Evolutionary conservation across 495 filamentous ascomycete species (phyloP), one percentile per base, ranked within the genome.

Genomic region (Talaromyces stipitatus): DNA sequence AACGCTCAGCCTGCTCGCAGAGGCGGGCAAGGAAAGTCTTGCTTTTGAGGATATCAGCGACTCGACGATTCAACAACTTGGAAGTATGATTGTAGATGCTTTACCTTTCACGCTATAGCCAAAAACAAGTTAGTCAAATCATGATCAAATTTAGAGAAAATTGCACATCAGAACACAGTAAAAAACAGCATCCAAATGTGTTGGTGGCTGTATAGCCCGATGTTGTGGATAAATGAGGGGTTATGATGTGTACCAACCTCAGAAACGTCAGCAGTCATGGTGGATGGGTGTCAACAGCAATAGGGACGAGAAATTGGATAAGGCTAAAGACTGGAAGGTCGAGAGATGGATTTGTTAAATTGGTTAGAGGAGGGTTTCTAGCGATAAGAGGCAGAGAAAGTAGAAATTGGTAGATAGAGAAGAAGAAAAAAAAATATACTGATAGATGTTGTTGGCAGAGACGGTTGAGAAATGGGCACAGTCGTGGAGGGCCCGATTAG

Each of bases 1-100:
- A 99, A 73, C 94, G 94, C 85, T 99, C 94, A 70, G 94, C 94
- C 87, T 99, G 94, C 89, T 99, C 94, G 83, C 94, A 97, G 72
- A 99, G 90, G 81, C 94, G 86, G 70, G 94, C 94, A 72, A 99
- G 90, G 83, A 99, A 99, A 66, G 94, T 99, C 87, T 99, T 97
- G 89, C 95, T 98, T 55, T 46, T 28, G 16, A n/a, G 54, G 38
- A 23, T 26, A 22, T 55, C 29, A 55, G 54, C 23, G n/a, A 20
- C 23, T 28, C 23, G 38, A 18, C 14, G 0, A n/a, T 10, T 11
- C n/a, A n/a, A 22, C 6, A 41, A 27, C 2, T 18, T 30, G 22
- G 4, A 30, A 28, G 16, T 14, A 41, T 16, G 20, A 54, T 11
- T 41, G 10, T 27, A 14, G 8, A 14, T 20, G 52, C 29, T 26